Base-by-base conservation (phyloP, 1,284 basidiomycete genomes). In the Malassezia vespertilionis region DNA sequence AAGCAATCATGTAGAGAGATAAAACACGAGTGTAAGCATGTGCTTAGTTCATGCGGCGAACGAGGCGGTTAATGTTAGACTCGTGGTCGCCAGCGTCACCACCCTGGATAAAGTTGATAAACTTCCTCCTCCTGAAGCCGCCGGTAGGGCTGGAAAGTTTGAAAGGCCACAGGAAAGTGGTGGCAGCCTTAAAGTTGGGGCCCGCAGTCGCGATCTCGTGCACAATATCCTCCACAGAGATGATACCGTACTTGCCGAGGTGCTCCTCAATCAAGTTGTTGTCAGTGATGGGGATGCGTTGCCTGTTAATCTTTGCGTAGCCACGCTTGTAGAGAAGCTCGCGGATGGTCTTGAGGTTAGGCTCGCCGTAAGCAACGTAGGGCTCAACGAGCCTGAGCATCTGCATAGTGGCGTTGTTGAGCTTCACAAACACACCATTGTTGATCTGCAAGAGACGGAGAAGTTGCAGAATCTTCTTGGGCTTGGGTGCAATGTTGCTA, bases 311-410 rank as follows among this genome's bases (percentile, higher is more conserved):
- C 79, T 96, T 97, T 74, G 90, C 93, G 74, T 95, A 96, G 53
- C 93, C 93, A 63, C 93, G 87, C 81, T 97, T 97, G 83, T 97
- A 97, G 76, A 97, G 83, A 57, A 99, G 78, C 75, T 96, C 91
- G 62, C 90, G 87, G 72, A 96, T 83, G 36, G 89, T 82, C 76
- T 95, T 95, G 69, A 96, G 77, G 78, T 95, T 95, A 53, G 88
- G 85, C 74, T 90, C 86, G 74, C 86, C 82, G 62, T 61, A 63
- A 44, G 93, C 86, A 69, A 99, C 78, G 75, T 95, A 97, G 45
- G 93, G 91, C 75, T 91, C 87, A 62, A 97, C 82, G 48, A 96
- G 80, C 73, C 88, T 86, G 67, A 97, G 83, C 93, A 96, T 96
- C 74, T 96, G 87, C 68, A 86, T 81, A 46, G 90, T 96, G 31